Base-by-base conservation (phyloP, 257 asterid genomes). In the Solanum neorickii region DNA sequence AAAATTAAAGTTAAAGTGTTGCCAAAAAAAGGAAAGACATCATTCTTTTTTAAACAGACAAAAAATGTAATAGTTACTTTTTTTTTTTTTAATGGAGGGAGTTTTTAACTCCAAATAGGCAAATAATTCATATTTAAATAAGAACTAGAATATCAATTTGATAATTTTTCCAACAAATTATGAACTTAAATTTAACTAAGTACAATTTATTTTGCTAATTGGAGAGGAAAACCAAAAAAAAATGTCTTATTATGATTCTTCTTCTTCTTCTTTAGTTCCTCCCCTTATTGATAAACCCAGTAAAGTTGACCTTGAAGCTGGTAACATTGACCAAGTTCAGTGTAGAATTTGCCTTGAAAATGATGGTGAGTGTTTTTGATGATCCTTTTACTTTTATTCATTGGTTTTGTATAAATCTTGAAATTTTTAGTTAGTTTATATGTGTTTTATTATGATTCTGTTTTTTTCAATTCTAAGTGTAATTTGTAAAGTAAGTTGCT, bases 271-370 rank as follows among this genome's bases (percentile, higher is more conserved):
- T 86, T 83, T 91, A 86, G 91, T 98, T 88, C 98, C 99, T 82
- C 80, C 90, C 86, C 93, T 93, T 87, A 92, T 94, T 76, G 86
- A 88, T 11, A 93, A 90, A 82, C 91, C 92, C 72, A 93, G 94
- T 18, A 98, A 94, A 88, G 91, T 97, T 89, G 98, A 97, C 92
- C 97, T 97, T 47, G 99, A 97, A 93, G 97, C 94, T 41, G 98
- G 98, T 25, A 95, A 96, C 3, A 94, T 90, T 18, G 99, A 97
- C 84, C 99, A 95, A 91, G 92, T 94, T 89, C 99, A 97, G 16
- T 97, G 99, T 93, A 97, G 99, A 87, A 97, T 97, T 93, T 97
- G 99, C 93, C 98, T 97, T 75, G 98, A 97, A 90, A 89, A 90
- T 77, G 97, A 97, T 87, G 99, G 99, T 95, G 91, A 8, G 70